Conservation (phyloP, 1,284 basidiomycete species). For the Papiliotrema flavescens region DNA sequence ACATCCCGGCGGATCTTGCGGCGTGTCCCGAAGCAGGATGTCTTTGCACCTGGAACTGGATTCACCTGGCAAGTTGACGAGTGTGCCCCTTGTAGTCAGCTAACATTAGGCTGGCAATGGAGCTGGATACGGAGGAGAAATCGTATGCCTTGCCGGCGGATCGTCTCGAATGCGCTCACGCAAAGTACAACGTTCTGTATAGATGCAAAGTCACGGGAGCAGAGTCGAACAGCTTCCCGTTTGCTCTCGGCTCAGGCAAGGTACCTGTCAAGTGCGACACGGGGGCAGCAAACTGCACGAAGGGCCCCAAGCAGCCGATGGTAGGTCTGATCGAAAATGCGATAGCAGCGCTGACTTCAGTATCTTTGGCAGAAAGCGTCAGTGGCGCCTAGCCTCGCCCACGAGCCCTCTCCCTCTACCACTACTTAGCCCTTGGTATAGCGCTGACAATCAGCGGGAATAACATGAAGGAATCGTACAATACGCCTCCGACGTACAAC, state of each 20-base stretch:
- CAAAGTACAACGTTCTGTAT: constrained; percentile 67
- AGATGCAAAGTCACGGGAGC: constrained; percentile 61
- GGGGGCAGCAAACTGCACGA: constrained; percentile 30
- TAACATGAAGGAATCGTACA: constrained; percentile 53
- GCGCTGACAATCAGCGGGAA: constrained; percentile 30
- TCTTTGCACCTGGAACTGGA: constrained; percentile 69
- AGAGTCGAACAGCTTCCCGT: constrained; percentile 50
- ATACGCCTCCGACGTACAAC: constrained; percentile 29
- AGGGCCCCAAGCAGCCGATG: constrained; percentile 30
- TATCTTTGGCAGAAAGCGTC: constrained; percentile 14
- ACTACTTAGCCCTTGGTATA: too few relatives aligned
- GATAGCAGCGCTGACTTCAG: not conserved
- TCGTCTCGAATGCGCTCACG: not conserved
- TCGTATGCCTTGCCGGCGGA: not conserved
- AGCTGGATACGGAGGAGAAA: constrained; percentile 17
- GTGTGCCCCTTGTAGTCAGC: not conserved
- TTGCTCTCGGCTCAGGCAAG: constrained; percentile 49
- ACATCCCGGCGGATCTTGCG: constrained; percentile 62
- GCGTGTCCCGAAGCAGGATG: constrained; percentile 61
- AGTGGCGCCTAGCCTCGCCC: too few relatives aligned
- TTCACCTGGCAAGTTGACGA: constrained; percentile 48
- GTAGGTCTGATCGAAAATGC: not conserved
- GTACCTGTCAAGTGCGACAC: constrained; percentile 33
- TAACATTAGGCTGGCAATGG: constrained; percentile 2
- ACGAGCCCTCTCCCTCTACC: too few relatives aligned